These are phyloP conservation scores for Exophiala oligosperma DNA, from an alignment of 2,329 filamentous ascomycete species.

Conservation along the genomic window DNA sequence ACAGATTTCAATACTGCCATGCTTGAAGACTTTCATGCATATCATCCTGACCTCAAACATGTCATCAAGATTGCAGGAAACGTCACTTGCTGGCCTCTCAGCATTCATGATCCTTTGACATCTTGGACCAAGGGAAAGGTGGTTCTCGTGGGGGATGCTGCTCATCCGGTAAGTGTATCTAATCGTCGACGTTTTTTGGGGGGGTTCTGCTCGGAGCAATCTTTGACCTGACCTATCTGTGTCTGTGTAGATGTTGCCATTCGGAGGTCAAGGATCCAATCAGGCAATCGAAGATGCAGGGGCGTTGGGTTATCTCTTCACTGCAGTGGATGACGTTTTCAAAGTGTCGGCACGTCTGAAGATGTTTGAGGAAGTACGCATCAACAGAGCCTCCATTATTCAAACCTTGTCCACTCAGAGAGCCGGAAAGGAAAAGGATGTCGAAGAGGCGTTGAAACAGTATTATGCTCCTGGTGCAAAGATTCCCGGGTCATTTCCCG, in stretches of 20 bases:
- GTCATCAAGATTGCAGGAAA: background rate
- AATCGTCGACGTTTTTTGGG: background rate
- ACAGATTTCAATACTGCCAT: background rate
- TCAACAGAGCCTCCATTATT: conserved; percentile 27
- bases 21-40: conserved; percentile 3
- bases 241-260: conserved; percentile 32
- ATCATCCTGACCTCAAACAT: conserved; percentile 1
- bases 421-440: conserved; percentile 24
- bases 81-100: conserved; percentile 1
- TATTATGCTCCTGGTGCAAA: conserved; percentile 13
- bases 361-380: conserved; percentile 30
- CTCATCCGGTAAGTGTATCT: conserved; percentile 57
- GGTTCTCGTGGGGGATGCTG: conserved; percentile 64
- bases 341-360: conserved; percentile 24
- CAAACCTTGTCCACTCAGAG: conserved; percentile 30
- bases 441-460: conserved; percentile 25
- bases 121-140: conserved; percentile 54
- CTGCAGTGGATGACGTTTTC: conserved; percentile 8
- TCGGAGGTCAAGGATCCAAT: conserved; percentile 35
- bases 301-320: conserved; percentile 31
- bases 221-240: background rate
- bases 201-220: too few species aligned
- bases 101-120: background rate
- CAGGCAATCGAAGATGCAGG: conserved; percentile 38
- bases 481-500: background rate